Conservation (phyloP, 2,329 filamentous ascomycete species). For the Fusarium caatingaense region DNA sequence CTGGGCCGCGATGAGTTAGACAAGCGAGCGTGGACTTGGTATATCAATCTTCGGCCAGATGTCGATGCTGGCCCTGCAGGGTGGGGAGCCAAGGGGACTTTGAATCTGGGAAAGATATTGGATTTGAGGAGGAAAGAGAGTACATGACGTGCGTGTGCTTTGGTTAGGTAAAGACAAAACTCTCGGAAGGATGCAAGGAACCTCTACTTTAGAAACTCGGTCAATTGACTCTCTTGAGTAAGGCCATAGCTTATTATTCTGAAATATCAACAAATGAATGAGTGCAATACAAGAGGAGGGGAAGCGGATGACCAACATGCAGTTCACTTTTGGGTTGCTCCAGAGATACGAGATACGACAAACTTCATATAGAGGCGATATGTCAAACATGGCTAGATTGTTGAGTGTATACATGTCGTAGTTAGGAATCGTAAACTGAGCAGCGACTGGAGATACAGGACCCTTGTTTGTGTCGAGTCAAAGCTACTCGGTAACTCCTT, state of each 20-base stretch:
- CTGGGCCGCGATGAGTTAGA: constrained; percentile 76
- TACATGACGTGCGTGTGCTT: neutral
- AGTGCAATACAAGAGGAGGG: neutral
- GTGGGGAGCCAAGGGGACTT: constrained; percentile 83
- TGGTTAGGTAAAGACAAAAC: neutral
- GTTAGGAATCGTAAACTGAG: neutral
- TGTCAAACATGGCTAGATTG: neutral
- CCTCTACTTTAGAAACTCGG: neutral
- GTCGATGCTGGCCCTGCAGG: constrained; percentile 79
- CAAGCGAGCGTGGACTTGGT: constrained; percentile 83
- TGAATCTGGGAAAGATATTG: constrained; percentile 75
- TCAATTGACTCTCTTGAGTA: neutral
- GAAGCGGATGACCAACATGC: neutral
- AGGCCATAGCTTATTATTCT: neutral
- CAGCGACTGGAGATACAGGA: neutral
- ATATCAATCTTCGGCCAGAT: constrained; percentile 78
- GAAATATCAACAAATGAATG: neutral
- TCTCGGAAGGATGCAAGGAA: neutral
- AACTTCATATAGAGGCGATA: neutral
- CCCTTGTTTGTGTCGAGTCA: neutral
- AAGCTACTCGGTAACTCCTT: neutral
- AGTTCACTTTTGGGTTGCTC: constrained; percentile 5
- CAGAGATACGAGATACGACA: constrained; percentile 3
- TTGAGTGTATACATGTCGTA: neutral
- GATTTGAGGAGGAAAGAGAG: constrained; percentile 58